phyloP scores from a whole-genome alignment of 352 stramenopile genomes.

The Porosira glacialis region DNA sequence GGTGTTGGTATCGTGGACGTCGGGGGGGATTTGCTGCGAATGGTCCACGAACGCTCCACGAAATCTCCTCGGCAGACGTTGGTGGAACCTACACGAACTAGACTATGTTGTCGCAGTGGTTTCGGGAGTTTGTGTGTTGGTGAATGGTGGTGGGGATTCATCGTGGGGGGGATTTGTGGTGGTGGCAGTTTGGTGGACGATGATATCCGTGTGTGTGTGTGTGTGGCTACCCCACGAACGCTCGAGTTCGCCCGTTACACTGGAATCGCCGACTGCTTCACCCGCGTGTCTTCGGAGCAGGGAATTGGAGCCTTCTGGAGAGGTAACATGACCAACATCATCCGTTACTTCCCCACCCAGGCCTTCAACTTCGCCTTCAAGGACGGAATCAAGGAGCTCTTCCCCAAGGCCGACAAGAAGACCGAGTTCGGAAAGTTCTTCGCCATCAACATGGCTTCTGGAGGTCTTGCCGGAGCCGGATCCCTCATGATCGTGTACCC shows the following conservation, averaged over 20 bases:
- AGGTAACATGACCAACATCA: constrained; percentile 87
- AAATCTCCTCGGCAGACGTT: too few species aligned
- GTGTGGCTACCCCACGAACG: too few species aligned
- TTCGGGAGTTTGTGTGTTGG: too few species aligned
- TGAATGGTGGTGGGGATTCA: too few species aligned
- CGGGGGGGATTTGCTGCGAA: too few species aligned
- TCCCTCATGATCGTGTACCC: constrained; percentile 94
- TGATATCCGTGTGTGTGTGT: too few species aligned
- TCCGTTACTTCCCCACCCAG: constrained; percentile 87
- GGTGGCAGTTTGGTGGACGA: too few species aligned
- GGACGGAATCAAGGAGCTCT: constrained; percentile 85
- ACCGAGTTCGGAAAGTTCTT: constrained; percentile 98
- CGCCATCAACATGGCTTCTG: constrained; percentile 95
- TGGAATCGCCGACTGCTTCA: constrained; percentile 86
- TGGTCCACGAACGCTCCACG: too few species aligned
- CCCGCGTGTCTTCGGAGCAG: constrained; percentile 84
- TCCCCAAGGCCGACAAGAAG: constrained; percentile 88
- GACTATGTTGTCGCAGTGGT: too few species aligned
- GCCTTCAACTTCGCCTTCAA: constrained; percentile 91
- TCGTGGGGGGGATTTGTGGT: too few species aligned
- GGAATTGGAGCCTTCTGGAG: constrained; percentile 85
- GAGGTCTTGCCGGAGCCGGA: constrained; percentile 93
- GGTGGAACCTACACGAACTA: too few species aligned
- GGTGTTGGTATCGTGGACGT: too few species aligned
- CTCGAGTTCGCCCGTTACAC: constrained; percentile 86